Conservation (phyloP, 495 filamentous ascomycete genomes). For the Lichenothelia convexa region DNA sequence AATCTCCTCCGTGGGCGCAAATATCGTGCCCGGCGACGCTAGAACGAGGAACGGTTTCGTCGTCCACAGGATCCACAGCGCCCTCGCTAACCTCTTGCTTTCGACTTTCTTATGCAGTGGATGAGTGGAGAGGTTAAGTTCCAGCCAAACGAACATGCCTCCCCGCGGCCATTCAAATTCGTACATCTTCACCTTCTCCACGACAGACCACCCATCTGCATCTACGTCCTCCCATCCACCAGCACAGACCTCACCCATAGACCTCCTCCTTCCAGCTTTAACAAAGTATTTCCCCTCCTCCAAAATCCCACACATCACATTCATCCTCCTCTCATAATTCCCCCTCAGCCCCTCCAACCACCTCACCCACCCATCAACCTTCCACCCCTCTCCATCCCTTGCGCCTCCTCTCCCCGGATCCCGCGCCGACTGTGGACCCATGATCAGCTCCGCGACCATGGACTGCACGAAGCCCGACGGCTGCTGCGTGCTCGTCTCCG, state of each 20-base stretch:
- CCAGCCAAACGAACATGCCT: conserved; percentile 86
- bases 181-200: conserved; percentile 52
- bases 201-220: conserved; percentile 41
- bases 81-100: conserved; percentile 29
- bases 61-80: conserved; percentile 58
- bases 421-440: conserved; percentile 27
- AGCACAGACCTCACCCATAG: conserved; percentile 18
- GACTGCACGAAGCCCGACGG: conserved; percentile 78
- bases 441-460: conserved; percentile 57
- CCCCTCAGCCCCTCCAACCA: conserved; percentile 74
- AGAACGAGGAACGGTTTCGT: conserved; percentile 47
- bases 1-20: conserved; percentile 43
- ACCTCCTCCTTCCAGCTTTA: conserved; percentile 24
- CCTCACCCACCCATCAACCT: conserved; percentile 68
- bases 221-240: conserved; percentile 23
- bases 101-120: conserved; percentile 38
- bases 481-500: conserved; percentile 58
- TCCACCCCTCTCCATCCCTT: conserved; percentile 41
- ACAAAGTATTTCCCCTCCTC: conserved; percentile 44
- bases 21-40: conserved; percentile 49
- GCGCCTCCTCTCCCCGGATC: conserved; percentile 23
- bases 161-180: conserved; percentile 63
- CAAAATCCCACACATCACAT: conserved; percentile 49
- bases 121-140: conserved; percentile 47
- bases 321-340: conserved; percentile 69